Percentiles rank a stretch among this genome's conserved stretches.
Conservation (phyloP, 2,329 filamentous ascomycete genomes). For the Furcasterigmium furcatum region DNA sequence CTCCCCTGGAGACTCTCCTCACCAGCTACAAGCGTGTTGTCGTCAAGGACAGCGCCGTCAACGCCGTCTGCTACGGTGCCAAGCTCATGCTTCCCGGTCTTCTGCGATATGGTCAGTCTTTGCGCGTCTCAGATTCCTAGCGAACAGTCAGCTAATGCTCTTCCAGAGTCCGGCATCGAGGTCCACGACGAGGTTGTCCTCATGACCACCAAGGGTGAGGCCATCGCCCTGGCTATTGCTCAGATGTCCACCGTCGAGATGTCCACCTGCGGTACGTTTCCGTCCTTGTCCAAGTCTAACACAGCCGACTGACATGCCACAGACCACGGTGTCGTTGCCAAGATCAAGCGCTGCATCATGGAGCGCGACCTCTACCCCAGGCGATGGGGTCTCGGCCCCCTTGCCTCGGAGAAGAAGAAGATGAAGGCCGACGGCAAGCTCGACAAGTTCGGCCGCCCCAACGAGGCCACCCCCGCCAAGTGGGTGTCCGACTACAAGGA, state of each 20-base stretch:
- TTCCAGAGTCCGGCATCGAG: conserved; percentile 79
- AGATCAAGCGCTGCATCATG: conserved; percentile 99
- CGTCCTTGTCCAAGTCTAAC: neutral
- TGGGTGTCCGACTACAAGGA: conserved; percentile 95
- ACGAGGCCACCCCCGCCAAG: conserved; percentile 88
- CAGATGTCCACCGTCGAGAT: conserved; percentile 99
- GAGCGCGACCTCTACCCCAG: conserved; percentile 96
- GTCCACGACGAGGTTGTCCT: conserved; percentile 94
- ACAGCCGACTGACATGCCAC: conserved; percentile 1
- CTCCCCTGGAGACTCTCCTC: conserved; percentile 87
- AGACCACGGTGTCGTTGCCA: conserved; percentile 95
- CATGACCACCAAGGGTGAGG: conserved; percentile 99
- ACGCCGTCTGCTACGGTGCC: conserved; percentile 96
- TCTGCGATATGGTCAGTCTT: conserved; percentile 73
- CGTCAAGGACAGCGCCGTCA: conserved; percentile 95
- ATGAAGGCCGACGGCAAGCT: conserved; percentile 97
- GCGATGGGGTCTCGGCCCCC: conserved; percentile 92
- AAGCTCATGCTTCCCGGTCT: conserved; percentile 99
- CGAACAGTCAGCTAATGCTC: conserved; percentile 16
- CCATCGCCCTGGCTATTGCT: conserved; percentile 92
- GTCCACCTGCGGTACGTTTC: conserved; percentile 63
- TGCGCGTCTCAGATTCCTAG: conserved; percentile 5
- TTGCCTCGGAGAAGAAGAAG: conserved; percentile 98
- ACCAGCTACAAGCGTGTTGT: conserved; percentile 95
- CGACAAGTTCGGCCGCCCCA: conserved; percentile 92